phyloP scores from a whole-genome alignment of 140 eudicot species.

The Artemisia princeps region DNA sequence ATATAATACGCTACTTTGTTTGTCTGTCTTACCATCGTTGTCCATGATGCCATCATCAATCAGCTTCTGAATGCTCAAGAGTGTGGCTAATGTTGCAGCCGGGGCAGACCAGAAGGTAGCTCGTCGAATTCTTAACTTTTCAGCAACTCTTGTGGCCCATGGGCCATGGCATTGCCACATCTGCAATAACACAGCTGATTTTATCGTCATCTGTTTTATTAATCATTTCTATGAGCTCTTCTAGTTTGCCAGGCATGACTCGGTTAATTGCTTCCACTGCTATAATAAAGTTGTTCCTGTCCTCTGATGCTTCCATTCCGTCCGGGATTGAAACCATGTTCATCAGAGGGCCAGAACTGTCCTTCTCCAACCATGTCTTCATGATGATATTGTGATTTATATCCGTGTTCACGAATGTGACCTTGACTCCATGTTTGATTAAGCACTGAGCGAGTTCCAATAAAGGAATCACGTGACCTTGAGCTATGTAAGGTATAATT shows the following conservation, averaged over 20 bases:
- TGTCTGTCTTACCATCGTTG: slow-evolving; percentile 17
- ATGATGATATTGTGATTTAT: slow-evolving; percentile 25
- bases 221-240: slow-evolving; percentile 34
- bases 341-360: slow-evolving; percentile 18
- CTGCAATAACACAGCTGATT: slow-evolving; percentile 41
- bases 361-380: slow-evolving; percentile 5
- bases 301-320: slow-evolving; percentile 43
- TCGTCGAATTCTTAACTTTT: slow-evolving; percentile 30
- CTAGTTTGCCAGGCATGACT: slow-evolving; percentile 40
- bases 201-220: slow-evolving; percentile 14
- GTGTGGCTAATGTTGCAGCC: slow-evolving; percentile 27
- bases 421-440: slow-evolving; percentile 21
- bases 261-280: neutral
- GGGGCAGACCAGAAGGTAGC: slow-evolving; percentile 34
- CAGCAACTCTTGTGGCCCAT: slow-evolving; percentile 39
- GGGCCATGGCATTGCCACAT: slow-evolving; percentile 36
- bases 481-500: slow-evolving; percentile 33
- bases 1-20: no score
- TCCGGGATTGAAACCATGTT: slow-evolving; percentile 46
- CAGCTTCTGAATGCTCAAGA: slow-evolving; percentile 14
- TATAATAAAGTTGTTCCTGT: slow-evolving; percentile 38
- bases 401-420: slow-evolving; percentile 31
- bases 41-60: slow-evolving; percentile 38
- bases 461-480: slow-evolving; percentile 35
- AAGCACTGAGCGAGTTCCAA: slow-evolving; percentile 23